Evolutionary conservation across 2,329 filamentous ascomycete genomes (phyloP), one percentile per base, ranked within the genome.

Genomic region (Xylaria sp.): DNA sequence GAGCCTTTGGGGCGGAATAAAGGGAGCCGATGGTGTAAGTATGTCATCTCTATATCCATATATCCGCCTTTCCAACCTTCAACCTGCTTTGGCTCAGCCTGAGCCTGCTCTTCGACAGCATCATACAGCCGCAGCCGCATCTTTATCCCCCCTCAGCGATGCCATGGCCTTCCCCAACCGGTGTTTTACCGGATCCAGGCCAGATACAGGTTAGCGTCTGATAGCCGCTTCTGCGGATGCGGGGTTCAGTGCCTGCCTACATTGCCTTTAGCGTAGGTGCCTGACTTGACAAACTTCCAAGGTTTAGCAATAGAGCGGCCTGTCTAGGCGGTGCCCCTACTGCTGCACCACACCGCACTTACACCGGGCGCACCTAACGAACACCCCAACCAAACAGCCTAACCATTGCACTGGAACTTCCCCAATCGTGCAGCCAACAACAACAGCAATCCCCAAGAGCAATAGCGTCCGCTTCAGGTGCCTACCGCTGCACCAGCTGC

Each of bases 121-220:
- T 69, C 65, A 59, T 72, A 66, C 34, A 70, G 67, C n/a, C n/a
- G n/a, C 34, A 36, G 36, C 64, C 68, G 57, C 59, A 39, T 63
- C 39, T 64, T 65, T 70, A 63, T 70, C 70, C 72, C 72, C 72
- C 73, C 71, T 68, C 69, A 66, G 66, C 65, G 61, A 50, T 63
- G 55, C 69, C 4, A 23, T 34, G 18, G 55, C 65, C 55, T 60
- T 60, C 53, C 15, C 18, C 12, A 62, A 32, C 74, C 74, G 74
- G 66, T 65, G 73, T 71, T 75, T 68, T 69, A 10, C 74, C 74
- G 74, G n/a, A 3, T 1, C 1, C 23, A 52, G 64, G 65, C 68
- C 67, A 5, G n/a, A 68, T 65, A 12, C 10, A 66, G 72, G n/a
- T 56, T 75, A 75, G 73, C 52, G 60, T 48, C 28, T 15, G 7